phyloP scores from a whole-genome alignment of 176 grass and related monocot species.

The Carex pumila region DNA sequence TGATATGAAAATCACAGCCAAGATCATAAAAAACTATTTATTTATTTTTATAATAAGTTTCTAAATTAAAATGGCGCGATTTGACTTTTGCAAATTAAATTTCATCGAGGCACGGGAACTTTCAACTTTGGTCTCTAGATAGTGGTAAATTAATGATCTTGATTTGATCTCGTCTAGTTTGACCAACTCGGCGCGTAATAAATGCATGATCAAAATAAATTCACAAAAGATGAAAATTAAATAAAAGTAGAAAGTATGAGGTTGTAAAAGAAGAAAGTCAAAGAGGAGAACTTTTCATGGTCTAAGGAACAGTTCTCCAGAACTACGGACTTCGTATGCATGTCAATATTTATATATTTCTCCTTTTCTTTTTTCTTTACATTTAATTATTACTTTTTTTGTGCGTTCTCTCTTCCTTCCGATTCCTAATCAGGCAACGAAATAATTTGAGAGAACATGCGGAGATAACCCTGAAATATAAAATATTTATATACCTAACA shows the following conservation, averaged over 20 bases:
- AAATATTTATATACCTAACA: neutral
- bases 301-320: neutral
- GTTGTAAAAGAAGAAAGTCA: neutral
- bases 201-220: neutral
- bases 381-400: neutral
- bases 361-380: neutral
- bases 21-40: too few relatives aligned
- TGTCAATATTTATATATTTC: neutral
- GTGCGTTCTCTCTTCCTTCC: neutral
- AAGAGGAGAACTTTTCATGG: conserved; percentile 18
- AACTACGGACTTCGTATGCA: conserved; percentile 10
- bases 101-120: neutral
- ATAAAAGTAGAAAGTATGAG: neutral
- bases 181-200: neutral
- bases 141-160: neutral
- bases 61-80: too few relatives aligned
- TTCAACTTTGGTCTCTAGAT: neutral
- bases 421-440: neutral
- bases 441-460: neutral
- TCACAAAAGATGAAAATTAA: neutral
- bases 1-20: too few relatives aligned
- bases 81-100: neutral
- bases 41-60: too few relatives aligned
- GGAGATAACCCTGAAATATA: neutral
- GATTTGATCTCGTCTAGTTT: neutral